Evolutionary conservation across 2,329 filamentous ascomycete species (phyloP), one percentile per base, ranked within the genome.

Genomic region (Claviceps cyperi): DNA sequence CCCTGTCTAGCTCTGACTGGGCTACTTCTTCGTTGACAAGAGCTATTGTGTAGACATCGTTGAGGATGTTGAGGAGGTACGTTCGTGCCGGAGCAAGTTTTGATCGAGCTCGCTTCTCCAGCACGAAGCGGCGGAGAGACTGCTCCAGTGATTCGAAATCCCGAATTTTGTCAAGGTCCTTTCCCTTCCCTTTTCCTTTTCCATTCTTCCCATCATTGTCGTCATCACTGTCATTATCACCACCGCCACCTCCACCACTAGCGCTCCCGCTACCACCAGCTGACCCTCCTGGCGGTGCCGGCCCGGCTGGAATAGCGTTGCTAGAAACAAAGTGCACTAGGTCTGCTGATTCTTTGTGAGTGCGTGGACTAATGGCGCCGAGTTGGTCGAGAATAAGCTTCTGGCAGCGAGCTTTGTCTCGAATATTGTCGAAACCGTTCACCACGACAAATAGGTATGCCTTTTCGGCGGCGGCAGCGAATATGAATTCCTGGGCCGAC

Each of bases 391-490:
- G 66, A 47, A 98, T 92, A 79, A 88, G 86, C 62, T 92, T 88
- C 64, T 95, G 80, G 64, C 91, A 97, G 52, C 91, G 77, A 52
- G 87, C 76, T 70, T 96, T 92, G 66, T 97, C 90, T 55, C 84
- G 78, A 59, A 98, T 97, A 53, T 85, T 84, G 66, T 98, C 92
- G 60, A 89, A 98, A 17, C 91, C 90, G 63, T 98, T 98, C 57
- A 98, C 92, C 14, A 98, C 92, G 66, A 98, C 94, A 66, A 98
- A 98, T 54, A 98, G 90, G 63, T 98, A 98, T 0, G 92, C 91
- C 68, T 98, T 98, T 62, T 98, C 92, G 40, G 91, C 81, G 0
- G 92, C 92, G 1, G 92, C 92, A 47, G 91, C 91, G 74, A 86
- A 86, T 54, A 98, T 95, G 61, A 98, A 98, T 60, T 98, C 92